phyloP scores from a whole-genome alignment of 2,329 filamentous ascomycete species.

The Fusarium pilosicola region DNA sequence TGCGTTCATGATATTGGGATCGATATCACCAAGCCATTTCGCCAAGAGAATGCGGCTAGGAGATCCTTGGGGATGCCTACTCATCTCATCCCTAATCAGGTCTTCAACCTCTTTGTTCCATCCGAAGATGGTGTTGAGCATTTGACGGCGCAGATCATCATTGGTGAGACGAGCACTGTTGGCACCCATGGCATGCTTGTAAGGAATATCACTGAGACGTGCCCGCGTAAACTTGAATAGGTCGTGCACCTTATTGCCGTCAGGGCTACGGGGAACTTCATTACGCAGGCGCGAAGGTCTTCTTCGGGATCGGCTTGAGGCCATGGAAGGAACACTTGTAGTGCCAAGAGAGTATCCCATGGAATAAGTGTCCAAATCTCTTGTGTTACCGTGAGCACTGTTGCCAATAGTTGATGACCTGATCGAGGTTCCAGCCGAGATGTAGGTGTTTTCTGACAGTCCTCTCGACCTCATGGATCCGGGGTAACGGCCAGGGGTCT shows the following conservation, averaged over 20 bases:
- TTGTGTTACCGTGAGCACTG: conserved; percentile 21
- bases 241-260: conserved; percentile 77
- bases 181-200: conserved; percentile 71
- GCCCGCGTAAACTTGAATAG: conserved; percentile 88
- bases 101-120: conserved; percentile 88
- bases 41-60: conserved; percentile 83
- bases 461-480: conserved; percentile 63
- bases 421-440: conserved; percentile 70
- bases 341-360: conserved; percentile 52
- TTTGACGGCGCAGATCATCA: conserved; percentile 86
- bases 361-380: conserved; percentile 65
- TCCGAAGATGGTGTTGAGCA: conserved; percentile 94
- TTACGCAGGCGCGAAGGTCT: conserved; percentile 78
- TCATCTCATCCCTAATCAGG: conserved; percentile 85
- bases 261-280: conserved; percentile 80
- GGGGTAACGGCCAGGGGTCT: conserved; percentile 60
- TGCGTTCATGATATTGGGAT: conserved; percentile 81
- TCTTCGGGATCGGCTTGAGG: conserved; percentile 59
- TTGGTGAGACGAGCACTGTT: conserved; percentile 72
- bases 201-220: conserved; percentile 83
- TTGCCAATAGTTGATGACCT: conserved; percentile 48
- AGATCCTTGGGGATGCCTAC: conserved; percentile 76
- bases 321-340: conserved; percentile 55
- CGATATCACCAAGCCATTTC: conserved; percentile 91
- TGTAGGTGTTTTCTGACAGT: conserved; percentile 72